Evolutionary conservation across 257 asterid species (phyloP), one percentile per base, ranked within the genome.

Genomic region (Vinca minor): DNA sequence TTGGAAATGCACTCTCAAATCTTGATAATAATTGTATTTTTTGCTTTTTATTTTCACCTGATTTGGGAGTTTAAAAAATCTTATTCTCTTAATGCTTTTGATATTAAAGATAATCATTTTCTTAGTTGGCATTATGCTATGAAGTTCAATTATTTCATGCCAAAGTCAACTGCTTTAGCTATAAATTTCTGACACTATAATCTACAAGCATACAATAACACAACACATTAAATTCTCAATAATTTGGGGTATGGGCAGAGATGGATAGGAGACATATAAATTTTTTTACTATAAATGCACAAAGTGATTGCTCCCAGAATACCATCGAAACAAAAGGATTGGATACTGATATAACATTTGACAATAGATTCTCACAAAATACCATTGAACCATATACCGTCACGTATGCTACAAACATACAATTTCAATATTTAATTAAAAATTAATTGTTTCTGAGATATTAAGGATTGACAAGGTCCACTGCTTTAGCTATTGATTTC

Each of bases 61-160:
- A 82, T 81, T 79, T 84, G 82, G 87, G 83, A 78, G 92, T 82
- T 81, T 58, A 20, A 59, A 68, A 72, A 84, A 77, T 78, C 82
- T 69, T 7, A 25, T 23, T 45, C 8, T 63, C 59, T 80, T 74
- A 79, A 76, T 71, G 79, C n/a, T 4, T 6, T 42, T 23, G 67
- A 75, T 73, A 49, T 65, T 66, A 17, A 39, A 72, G 63, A 69
- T 63, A n/a, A 67, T 62, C 56, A 21, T 50, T 32, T 45, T 38
- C 67, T 63, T 71, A 58, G 76, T 72, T 74, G 77, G 66, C 69
- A 58, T 54, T 63, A 70, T 69, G 62, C 26, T 58, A 42, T 41
- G 53, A 64, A 50, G 62, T 31, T 15, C 25, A 55, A 49, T 42
- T 78, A 38, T 63, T 54, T n/a, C n/a, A n/a, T 39, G 69, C 25